Conservation (phyloP, 495 filamentous ascomycete species). For the Parmelia sp. region DNA sequence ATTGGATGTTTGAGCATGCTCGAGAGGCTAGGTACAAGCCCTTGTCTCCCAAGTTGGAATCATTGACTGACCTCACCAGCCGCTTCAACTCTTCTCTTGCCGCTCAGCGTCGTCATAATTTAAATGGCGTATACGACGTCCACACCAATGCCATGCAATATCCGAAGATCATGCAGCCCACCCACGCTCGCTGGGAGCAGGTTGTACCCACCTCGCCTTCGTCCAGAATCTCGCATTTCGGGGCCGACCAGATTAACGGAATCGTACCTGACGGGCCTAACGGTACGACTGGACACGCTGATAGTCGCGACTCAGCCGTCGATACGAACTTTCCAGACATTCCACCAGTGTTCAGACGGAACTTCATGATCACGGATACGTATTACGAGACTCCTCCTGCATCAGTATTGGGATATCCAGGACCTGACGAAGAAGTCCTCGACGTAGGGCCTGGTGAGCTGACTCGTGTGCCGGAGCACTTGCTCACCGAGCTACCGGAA, state of each 20-base stretch:
- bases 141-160: conserved; percentile 89
- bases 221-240: conserved; percentile 23
- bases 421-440: conserved; percentile 53
- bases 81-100: conserved; percentile 71
- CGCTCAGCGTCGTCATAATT: conserved; percentile 55
- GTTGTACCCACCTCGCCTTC: conserved; percentile 35
- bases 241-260: conserved; percentile 14
- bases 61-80: conserved; percentile 44
- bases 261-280: conserved; percentile 4
- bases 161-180: conserved; percentile 83
- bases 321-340: conserved; percentile 55
- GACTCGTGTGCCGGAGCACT: conserved; percentile 50
- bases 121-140: conserved; percentile 78
- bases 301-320: conserved; percentile 11
- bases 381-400: conserved; percentile 55
- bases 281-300: conserved; percentile 5
- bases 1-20: conserved; percentile 95
- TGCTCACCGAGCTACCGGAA: conserved; percentile 60
- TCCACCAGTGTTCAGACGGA: conserved; percentile 58
- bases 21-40: conserved; percentile 71
- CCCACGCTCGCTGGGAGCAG: conserved; percentile 73
- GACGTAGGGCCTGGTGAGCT: conserved; percentile 63
- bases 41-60: neutral
- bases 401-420: conserved; percentile 54
- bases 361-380: conserved; percentile 70